These are phyloP conservation scores for Glycine tomentella DNA, from an alignment of 306 rosid genomes.

Conservation along the genomic window DNA sequence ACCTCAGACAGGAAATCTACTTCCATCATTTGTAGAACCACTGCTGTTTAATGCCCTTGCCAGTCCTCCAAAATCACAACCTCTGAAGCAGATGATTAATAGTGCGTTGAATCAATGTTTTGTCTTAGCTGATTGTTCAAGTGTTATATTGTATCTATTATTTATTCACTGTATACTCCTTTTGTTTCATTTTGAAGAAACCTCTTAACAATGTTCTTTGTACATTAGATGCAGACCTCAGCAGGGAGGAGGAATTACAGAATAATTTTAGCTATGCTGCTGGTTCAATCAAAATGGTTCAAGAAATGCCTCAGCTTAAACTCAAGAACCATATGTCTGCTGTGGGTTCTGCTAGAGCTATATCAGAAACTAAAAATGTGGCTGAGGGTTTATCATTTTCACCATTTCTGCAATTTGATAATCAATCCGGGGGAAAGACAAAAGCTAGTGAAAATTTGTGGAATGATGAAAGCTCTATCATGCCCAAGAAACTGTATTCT, in stretches of 20 bases:
- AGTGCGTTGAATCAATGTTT: constrained; percentile 56
- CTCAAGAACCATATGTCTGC: constrained; percentile 50
- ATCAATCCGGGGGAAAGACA: constrained; percentile 36
- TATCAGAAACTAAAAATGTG: constrained; percentile 44
- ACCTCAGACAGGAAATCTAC: constrained; percentile 54
- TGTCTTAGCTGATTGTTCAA: constrained; percentile 37
- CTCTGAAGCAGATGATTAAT: constrained; percentile 54
- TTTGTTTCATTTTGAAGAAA: constrained; percentile 36
- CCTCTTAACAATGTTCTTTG: constrained; percentile 40
- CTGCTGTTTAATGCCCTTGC: constrained; percentile 48
- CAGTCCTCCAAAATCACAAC: constrained; percentile 54
- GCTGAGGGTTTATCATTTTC: constrained; percentile 51
- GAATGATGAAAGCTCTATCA: constrained; percentile 35
- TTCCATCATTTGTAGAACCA: constrained; percentile 52
- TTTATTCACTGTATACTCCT: constrained; percentile 28
- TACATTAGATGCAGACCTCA: constrained; percentile 48
- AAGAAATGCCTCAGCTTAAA: constrained; percentile 52
- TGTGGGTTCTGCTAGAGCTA: constrained; percentile 43
- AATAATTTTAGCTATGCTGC: constrained; percentile 45
- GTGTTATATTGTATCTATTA: constrained; percentile 17
- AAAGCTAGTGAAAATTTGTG: constrained; percentile 43
- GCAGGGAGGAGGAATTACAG: constrained; percentile 49
- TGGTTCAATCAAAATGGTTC: constrained; percentile 42
- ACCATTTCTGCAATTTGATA: constrained; percentile 43
- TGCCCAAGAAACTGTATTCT: constrained; percentile 48